Evolutionary conservation across 768 basidiomycete genomes (phyloP).

Genomic region (Leucocoprinus birnbaumii): DNA sequence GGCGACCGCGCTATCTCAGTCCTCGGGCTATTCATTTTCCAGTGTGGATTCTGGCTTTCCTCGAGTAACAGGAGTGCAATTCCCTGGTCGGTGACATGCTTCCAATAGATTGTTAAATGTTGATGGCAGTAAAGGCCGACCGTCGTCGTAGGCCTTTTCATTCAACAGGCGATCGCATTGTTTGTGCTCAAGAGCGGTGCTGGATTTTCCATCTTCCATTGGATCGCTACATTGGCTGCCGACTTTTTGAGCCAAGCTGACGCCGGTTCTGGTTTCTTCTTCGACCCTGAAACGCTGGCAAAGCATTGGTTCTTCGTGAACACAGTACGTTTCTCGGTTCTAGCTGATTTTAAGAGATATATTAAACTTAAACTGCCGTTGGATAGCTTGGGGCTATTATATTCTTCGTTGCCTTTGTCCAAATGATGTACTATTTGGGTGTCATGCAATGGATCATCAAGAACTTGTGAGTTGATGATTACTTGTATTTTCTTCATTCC

Average conservation of each 20-base stretch:
- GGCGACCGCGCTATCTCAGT: conserved; percentile 82
- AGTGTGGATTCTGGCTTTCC: conserved; percentile 66
- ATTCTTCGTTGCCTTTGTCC: conserved; percentile 92
- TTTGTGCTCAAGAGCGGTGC: conserved; percentile 86
- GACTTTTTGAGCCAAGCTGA: conserved; percentile 73
- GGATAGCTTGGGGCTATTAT: conserved; percentile 71
- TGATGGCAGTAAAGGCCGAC: conserved; percentile 56
- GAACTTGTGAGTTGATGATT: conserved; percentile 58
- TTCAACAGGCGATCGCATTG: conserved; percentile 83
- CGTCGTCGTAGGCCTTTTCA: conserved; percentile 82
- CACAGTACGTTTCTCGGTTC: conserved; percentile 40
- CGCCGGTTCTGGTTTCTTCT: conserved; percentile 81
- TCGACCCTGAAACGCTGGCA: conserved; percentile 56
- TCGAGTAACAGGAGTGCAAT: conserved; percentile 63
- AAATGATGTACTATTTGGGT: conserved; percentile 88
- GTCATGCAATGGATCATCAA: conserved; percentile 94
- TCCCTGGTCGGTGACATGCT: conserved; percentile 56
- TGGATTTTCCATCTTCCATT: conserved; percentile 81
- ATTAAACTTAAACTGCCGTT: neutral
- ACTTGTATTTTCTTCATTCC: conserved; percentile 1
- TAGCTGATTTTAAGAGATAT: conserved; percentile 1
- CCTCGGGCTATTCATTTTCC: conserved; percentile 77
- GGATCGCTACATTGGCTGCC: conserved; percentile 77
- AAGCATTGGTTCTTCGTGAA: conserved; percentile 88
- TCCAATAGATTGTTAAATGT: neutral